phyloP scores from a whole-genome alignment of 306 rosid genomes.

The Begonia peltatifolia region DNA sequence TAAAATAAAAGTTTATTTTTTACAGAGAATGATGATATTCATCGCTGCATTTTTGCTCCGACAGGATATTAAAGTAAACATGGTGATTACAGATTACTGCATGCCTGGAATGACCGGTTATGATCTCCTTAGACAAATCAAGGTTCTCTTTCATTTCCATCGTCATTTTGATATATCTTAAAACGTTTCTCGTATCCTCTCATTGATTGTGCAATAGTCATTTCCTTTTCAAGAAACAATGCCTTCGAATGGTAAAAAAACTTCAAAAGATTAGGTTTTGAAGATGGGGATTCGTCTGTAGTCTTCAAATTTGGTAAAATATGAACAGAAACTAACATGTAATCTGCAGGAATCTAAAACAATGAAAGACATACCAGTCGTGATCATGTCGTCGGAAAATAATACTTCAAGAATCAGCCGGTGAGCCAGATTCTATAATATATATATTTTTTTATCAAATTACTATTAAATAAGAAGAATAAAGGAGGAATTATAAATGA shows the following conservation, averaged over 20 bases:
- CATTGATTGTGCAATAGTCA: not conserved
- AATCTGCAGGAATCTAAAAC: conserved; percentile 54
- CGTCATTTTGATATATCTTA: too few species aligned
- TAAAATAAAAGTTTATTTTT: not conserved
- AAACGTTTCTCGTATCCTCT: too few species aligned
- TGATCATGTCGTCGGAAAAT: conserved; percentile 88
- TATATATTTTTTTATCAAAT: not conserved
- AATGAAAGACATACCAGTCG: conserved; percentile 77
- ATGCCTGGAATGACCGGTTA: conserved; percentile 98
- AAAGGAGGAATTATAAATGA: too few species aligned
- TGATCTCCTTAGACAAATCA: conserved; percentile 67
- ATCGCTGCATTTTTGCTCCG: conserved; percentile 1
- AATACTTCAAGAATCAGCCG: conserved; percentile 69
- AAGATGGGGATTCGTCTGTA: too few species aligned
- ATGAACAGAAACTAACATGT: too few species aligned
- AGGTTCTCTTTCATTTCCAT: conserved; percentile 18
- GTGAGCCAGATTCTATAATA: conserved; percentile 9
- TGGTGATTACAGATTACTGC: conserved; percentile 79
- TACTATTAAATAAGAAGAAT: not conserved
- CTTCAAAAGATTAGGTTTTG: too few species aligned
- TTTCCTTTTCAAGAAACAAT: conserved; percentile 1
- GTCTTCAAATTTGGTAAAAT: too few species aligned
- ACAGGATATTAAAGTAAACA: conserved; percentile 50
- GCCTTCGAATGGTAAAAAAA: not conserved
- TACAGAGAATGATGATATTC: conserved; percentile 4